phyloP scores from a whole-genome alignment of 345 rosid genomes.

The Camelina neglecta region DNA sequence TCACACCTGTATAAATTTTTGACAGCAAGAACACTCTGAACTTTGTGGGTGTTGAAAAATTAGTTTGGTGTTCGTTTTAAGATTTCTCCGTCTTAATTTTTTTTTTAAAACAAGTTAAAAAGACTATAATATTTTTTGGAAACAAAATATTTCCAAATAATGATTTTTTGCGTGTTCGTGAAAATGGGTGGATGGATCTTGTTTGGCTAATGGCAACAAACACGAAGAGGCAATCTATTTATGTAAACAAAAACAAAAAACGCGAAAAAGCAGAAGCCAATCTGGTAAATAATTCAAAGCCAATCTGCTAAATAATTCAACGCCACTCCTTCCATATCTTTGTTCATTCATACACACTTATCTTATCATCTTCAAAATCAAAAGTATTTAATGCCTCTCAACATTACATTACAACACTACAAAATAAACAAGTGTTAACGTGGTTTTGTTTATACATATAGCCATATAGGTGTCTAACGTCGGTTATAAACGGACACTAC shows the following conservation, averaged over 20 bases:
- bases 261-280: conserved; percentile 5
- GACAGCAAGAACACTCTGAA: too few relatives aligned
- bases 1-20: too few relatives aligned
- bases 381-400: background rate
- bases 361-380: conserved; percentile 27
- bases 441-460: background rate
- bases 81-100: too few relatives aligned
- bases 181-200: too few relatives aligned
- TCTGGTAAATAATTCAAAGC: conserved; percentile 1
- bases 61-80: too few relatives aligned
- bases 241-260: background rate
- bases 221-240: background rate
- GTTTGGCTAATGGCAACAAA: background rate
- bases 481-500: background rate
- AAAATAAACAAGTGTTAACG: background rate
- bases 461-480: background rate
- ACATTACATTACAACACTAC: background rate
- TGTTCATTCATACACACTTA: background rate
- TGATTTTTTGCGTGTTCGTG: too few relatives aligned
- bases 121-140: too few relatives aligned
- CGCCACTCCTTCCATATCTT: conserved; percentile 38
- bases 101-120: too few relatives aligned
- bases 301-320: conserved; percentile 15
- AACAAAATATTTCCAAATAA: too few relatives aligned
- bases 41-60: too few relatives aligned